Conservation (phyloP, 164 flowering plant genomes). For the Echeveria elegans region DNA sequence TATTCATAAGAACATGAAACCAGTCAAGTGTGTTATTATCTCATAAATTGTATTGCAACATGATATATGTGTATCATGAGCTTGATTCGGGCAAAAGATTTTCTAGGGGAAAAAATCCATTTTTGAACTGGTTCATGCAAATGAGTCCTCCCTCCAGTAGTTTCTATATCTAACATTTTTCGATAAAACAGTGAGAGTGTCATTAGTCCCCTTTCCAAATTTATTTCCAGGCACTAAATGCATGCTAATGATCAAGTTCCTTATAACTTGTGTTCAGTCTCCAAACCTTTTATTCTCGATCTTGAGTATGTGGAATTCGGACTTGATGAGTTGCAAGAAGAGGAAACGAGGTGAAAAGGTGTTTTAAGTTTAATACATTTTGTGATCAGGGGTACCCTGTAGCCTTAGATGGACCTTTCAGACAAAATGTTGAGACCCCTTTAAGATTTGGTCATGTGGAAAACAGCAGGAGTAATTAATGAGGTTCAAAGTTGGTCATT, state of each 20-base stretch:
- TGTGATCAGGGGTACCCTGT: conserved; percentile 60
- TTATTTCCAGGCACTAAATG: conserved; percentile 49
- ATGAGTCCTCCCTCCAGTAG: conserved; percentile 14
- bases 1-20: background rate
- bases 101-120: conserved; percentile 17
- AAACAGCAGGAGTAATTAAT: conserved; percentile 13
- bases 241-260: conserved; percentile 31
- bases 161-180: background rate
- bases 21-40: background rate
- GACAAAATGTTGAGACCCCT: conserved; percentile 48
- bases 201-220: conserved; percentile 25
- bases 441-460: conserved; percentile 56
- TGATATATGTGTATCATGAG: background rate
- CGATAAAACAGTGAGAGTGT: conserved; percentile 10
- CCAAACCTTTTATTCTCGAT: background rate
- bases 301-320: conserved; percentile 27
- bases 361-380: conserved; percentile 61
- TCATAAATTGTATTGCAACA: background rate
- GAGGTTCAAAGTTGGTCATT: conserved; percentile 62
- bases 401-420: conserved; percentile 51
- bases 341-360: conserved; percentile 68
- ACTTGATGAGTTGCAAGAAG: conserved; percentile 45
- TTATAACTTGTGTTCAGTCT: background rate
- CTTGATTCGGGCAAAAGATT: conserved; percentile 21
- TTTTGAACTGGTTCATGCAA: conserved; percentile 33